Conservation (phyloP, 73 alveolate species). For the Paramecium caudatum region DNA sequence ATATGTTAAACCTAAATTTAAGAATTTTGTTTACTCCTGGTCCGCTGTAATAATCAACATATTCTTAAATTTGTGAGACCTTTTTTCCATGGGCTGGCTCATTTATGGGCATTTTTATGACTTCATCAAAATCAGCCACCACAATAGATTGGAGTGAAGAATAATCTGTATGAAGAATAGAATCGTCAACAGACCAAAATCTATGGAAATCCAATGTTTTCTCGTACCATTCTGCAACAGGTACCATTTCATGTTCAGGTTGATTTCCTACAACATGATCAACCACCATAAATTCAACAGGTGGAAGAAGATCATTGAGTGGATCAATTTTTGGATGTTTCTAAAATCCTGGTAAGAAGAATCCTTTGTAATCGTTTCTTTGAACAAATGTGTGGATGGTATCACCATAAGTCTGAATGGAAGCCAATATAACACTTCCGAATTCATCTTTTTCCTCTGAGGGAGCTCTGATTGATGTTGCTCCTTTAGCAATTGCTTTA, state of each 20-base stretch:
- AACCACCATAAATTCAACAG: conserved; percentile 76
- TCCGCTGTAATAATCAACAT: conserved; percentile 92
- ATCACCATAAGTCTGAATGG: conserved; percentile 94
- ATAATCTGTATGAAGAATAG: conserved; percentile 91
- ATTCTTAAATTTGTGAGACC: conserved; percentile 91
- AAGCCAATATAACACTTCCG: conserved; percentile 86
- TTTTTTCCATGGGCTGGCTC: conserved; percentile 94
- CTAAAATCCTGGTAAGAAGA: conserved; percentile 90
- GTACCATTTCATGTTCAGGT: conserved; percentile 90
- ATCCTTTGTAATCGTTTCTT: conserved; percentile 89
- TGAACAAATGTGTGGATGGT: conserved; percentile 89
- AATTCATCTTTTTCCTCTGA: conserved; percentile 83
- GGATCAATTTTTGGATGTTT: conserved; percentile 81
- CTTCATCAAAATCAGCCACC: conserved; percentile 91
- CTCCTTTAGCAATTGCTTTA: conserved; percentile 92
- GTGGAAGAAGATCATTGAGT: conserved; percentile 78
- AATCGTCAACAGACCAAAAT: conserved; percentile 93
- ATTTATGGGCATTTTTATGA: conserved; percentile 93
- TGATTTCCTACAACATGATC: conserved; percentile 94
- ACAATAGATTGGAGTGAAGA: conserved; percentile 90
- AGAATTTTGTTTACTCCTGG: conserved; percentile 85
- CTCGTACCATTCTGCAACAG: conserved; percentile 94
- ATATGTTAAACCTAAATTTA: conserved; percentile 79
- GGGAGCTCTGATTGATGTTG: conserved; percentile 85
- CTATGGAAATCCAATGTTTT: conserved; percentile 93